Evolutionary conservation across 2,329 filamentous ascomycete species (phyloP).

Genomic region (Thermoascus crustaceus): DNA sequence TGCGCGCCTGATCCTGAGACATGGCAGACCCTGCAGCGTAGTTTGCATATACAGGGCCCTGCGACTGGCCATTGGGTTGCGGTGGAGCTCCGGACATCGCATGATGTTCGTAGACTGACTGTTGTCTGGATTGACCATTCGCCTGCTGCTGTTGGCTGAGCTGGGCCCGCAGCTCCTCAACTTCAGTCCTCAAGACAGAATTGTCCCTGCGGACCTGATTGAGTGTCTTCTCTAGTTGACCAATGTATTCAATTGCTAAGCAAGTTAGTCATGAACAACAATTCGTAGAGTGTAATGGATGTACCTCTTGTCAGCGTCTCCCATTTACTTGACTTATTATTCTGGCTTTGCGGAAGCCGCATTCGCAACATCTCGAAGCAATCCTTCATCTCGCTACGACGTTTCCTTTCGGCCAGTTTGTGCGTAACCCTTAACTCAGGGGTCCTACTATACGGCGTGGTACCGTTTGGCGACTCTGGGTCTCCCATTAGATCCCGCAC

Average conservation of each 20-base stretch:
- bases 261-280: slow-evolving; percentile 9
- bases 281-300: slow-evolving; percentile 2
- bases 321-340: slow-evolving; percentile 47
- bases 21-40: slow-evolving; percentile 21
- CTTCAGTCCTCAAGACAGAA: slow-evolving; percentile 25
- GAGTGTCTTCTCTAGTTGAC: slow-evolving; percentile 34
- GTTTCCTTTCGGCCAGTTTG: slow-evolving; percentile 44
- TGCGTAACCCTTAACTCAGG: slow-evolving; percentile 43
- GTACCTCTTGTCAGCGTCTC: slow-evolving; percentile 42
- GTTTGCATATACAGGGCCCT: slow-evolving; percentile 21
- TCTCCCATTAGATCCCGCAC: slow-evolving; percentile 41
- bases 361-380: slow-evolving; percentile 41
- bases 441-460: slow-evolving; percentile 42
- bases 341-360: slow-evolving; percentile 38
- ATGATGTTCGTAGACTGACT: slow-evolving; percentile 29
- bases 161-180: slow-evolving; percentile 33
- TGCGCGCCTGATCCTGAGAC: slow-evolving; percentile 37
- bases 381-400: slow-evolving; percentile 46
- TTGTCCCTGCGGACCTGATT: slow-evolving; percentile 32
- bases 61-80: slow-evolving; percentile 27
- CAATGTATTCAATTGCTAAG: slow-evolving; percentile 42
- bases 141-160: slow-evolving; percentile 28
- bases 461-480: slow-evolving; percentile 31
- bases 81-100: slow-evolving; percentile 20
- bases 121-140: slow-evolving; percentile 22